Base-by-base conservation (phyloP, 306 rosid genomes). In the Malus orientalis region DNA sequence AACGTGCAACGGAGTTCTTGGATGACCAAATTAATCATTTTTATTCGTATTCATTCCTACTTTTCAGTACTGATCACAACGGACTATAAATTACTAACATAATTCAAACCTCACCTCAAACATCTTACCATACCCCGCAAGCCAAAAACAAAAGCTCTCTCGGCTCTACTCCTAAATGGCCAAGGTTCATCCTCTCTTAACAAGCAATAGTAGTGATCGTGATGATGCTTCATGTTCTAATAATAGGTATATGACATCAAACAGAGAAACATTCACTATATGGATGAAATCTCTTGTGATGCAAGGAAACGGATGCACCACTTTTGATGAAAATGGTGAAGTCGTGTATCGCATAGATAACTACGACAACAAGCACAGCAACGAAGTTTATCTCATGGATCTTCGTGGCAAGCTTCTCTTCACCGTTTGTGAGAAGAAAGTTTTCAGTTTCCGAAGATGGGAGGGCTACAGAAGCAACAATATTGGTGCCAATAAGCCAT, bases 261-360 rank as follows among this genome's bases (percentile, higher is more conserved):
- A 68, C 70, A 55, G 76, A 70, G 86, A 77, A 66, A 82, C 79
- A 30, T 83, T 73, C 76, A 83, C 87, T 8, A n/a, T 86, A 32
- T 86, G 89, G 89, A 80, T 83, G 87, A 86, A 81, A 51, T 86
- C 85, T 4, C 89, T 86, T 45, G 73, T 86, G 75, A 76, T 80
- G 76, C 83, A 83, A 60, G 82, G 85, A 67, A 78, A 75, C 14
- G 89, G 87, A 18, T 84, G 84, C 55, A 86, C 89, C 12, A 83
- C 80, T 13, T 80, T 80, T n/a, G 65, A 81, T 19, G 76, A 33
- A 12, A 78, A 71, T 36, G 89, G 89, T 4, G 79, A 81, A 11
- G 23, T 86, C 7, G 81, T 78, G 4, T 86, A 83, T 55, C 82
- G 89, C 1, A 53, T 83, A 0, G 85, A 86, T 44, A 86, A 83